Base-by-base conservation (phyloP, 1,139 yeast genomes). In the Maudiozyma humilis region DNA sequence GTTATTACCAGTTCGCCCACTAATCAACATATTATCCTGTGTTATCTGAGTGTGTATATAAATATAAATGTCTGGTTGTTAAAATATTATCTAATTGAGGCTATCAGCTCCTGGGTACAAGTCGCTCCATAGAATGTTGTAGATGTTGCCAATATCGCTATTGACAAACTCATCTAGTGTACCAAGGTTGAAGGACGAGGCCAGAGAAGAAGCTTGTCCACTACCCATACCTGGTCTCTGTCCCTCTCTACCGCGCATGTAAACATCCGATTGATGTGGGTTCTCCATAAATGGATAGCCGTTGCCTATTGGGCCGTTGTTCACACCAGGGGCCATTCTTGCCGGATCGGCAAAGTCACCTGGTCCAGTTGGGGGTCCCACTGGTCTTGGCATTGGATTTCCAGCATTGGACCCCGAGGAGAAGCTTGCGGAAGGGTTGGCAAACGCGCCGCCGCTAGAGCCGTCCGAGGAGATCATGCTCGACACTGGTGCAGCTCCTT, bases 101-200 rank as follows among this genome's bases (percentile, higher is more conserved):
- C 4, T n/a, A 17, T 31, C 38, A 32, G 19, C 32, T 20, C 48
- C 53, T 12, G 59, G 43, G 33, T 51, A 53, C n/a, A 58, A 38
- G 44, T 59, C 63, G 42, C 57, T 55, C 64, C 64, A 60, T 29
- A 60, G 43, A 4, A 53, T 50, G 33, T 53, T 56, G 42, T 51
- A 58, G 15, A 60, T 38, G 29, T 58, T 62, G 36, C 52, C 50
- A 34, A 59, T 44, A 45, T 59, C 62, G 41, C 57, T 59, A 38
- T 54, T 53, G 19, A 59, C 51, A 42, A 60, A 60, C 20, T 60
- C 63, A 44, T 59, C 63, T 36, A 60, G 43, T 2, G 64, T 59
- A 15, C 63, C 64, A 30, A 60, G 37, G 41, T 59, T 55, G 45
- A 50, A 58, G 31, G 50, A 43, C 17, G 48, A 44, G 13, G 40